Evolutionary conservation across 1,139 yeast genomes (phyloP).

Genomic region (Lodderomyces jiufengensis): DNA sequence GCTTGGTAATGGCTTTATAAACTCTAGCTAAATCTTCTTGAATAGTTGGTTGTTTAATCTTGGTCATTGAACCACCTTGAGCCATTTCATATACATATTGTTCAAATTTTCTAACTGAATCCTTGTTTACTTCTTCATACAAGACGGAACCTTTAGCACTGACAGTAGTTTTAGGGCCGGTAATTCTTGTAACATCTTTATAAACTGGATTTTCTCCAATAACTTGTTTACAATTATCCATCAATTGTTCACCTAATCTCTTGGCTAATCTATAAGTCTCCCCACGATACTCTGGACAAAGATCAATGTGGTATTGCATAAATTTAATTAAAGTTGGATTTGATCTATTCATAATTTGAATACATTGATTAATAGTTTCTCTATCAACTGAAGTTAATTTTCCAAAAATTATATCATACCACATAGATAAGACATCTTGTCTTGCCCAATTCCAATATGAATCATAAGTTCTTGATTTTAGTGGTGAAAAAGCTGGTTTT

Average conservation of each 20-base stretch:
- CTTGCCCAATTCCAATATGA: conserved; percentile 99
- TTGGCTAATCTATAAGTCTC: conserved; percentile 86
- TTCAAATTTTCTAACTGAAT: conserved; percentile 89
- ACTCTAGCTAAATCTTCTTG: conserved; percentile 82
- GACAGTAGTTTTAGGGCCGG: conserved; percentile 90
- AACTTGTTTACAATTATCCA: conserved; percentile 93
- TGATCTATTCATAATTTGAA: conserved; percentile 95
- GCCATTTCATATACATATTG: conserved; percentile 97
- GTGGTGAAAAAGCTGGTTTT: conserved; percentile 81
- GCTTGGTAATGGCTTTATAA: conserved; percentile 75
- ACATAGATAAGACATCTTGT: conserved; percentile 92
- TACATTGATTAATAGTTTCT: conserved; percentile 94
- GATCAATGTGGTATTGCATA: conserved; percentile 96
- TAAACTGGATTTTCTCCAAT: conserved; percentile 80
- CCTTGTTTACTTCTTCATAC: conserved; percentile 83
- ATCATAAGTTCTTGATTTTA: conserved; percentile 94
- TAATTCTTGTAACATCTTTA: conserved; percentile 91
- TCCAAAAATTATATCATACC: conserved; percentile 94
- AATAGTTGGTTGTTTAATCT: conserved; percentile 64
- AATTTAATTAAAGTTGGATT: conserved; percentile 90
- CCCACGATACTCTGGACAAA: conserved; percentile 85
- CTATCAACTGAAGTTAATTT: conserved; percentile 86
- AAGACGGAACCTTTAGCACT: conserved; percentile 84
- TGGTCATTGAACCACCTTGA: conserved; percentile 84
- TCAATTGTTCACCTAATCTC: conserved; percentile 85